Evolutionary conservation across 495 filamentous ascomycete species (phyloP).

Genomic region (Lineolata rhizophorae): DNA sequence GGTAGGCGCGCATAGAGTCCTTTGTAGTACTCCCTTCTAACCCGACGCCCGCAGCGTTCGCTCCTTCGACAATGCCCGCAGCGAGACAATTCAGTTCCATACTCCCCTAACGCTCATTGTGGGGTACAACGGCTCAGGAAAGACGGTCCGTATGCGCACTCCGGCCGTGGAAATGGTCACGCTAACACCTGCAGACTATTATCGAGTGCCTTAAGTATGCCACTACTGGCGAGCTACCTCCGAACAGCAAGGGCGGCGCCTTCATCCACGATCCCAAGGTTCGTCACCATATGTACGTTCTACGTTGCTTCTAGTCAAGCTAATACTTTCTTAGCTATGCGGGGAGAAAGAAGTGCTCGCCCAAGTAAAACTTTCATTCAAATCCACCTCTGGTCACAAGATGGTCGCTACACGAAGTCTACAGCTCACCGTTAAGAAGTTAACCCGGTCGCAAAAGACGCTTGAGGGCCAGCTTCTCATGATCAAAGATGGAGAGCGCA

Average conservation of each 20-base stretch:
- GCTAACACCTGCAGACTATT: slow-evolving; percentile 46
- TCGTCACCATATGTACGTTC: slow-evolving; percentile 3
- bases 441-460: slow-evolving; percentile 45
- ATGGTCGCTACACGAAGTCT: slow-evolving; percentile 66
- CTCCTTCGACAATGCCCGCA: slow-evolving; percentile 61
- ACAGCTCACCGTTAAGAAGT: slow-evolving; percentile 72
- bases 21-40: slow-evolving; percentile 4
- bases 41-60: slow-evolving; percentile 43
- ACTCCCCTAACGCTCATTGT: slow-evolving; percentile 88
- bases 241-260: slow-evolving; percentile 81
- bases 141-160: slow-evolving; percentile 41
- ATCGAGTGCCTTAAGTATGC: slow-evolving; percentile 99
- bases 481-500: slow-evolving; percentile 60
- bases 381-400: slow-evolving; percentile 44
- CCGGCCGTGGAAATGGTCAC: no score
- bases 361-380: slow-evolving; percentile 79
- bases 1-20: no score
- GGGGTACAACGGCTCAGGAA: slow-evolving; percentile 90
- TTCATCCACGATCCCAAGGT: slow-evolving; percentile 93
- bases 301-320: no score
- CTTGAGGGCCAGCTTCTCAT: slow-evolving; percentile 58
- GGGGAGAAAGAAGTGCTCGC: slow-evolving; percentile 81
- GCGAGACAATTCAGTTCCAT: slow-evolving; percentile 72
- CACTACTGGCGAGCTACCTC: slow-evolving; percentile 80
- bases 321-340: slow-evolving; percentile 29